Evolutionary conservation across 2,329 filamentous ascomycete species (phyloP).

Genomic region (Albophoma yamanashiensis): DNA sequence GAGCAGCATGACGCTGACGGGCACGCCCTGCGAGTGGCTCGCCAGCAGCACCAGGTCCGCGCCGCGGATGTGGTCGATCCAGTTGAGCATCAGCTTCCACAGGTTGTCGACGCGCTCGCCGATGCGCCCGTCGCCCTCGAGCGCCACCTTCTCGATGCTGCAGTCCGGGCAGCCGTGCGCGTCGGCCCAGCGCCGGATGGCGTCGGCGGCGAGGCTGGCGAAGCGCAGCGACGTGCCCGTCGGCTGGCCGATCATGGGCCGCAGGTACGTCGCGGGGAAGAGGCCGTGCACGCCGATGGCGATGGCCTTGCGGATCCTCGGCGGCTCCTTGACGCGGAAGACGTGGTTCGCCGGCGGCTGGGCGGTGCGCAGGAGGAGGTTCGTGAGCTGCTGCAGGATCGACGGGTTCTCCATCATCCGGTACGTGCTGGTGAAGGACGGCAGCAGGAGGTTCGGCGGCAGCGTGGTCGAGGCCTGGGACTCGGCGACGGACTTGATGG

Average conservation of each 20-base stretch:
- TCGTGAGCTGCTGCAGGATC: constrained; percentile 54
- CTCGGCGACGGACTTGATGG: constrained; percentile 21
- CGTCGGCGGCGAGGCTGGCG: constrained; percentile 73
- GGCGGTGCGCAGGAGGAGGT: constrained; percentile 44
- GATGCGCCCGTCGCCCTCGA: constrained; percentile 92
- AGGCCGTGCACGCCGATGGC: constrained; percentile 93
- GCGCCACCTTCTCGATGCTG: constrained; percentile 84
- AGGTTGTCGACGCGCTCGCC: constrained; percentile 80
- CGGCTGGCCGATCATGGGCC: constrained; percentile 87
- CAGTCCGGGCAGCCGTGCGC: constrained; percentile 60
- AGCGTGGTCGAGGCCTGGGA: constrained; percentile 33
- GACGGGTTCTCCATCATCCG: constrained; percentile 56
- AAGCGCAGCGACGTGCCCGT: constrained; percentile 94
- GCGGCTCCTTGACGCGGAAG: constrained; percentile 55
- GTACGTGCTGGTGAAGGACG: constrained; percentile 61
- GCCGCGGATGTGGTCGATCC: constrained; percentile 79
- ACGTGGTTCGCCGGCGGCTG: constrained; percentile 58
- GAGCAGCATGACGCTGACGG: constrained; percentile 83
- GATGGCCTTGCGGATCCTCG: constrained; percentile 71
- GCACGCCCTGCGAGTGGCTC: constrained; percentile 92
- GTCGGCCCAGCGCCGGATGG: constrained; percentile 75
- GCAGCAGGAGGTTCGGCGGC: constrained; percentile 55
- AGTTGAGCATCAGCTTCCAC: constrained; percentile 90
- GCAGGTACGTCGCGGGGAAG: constrained; percentile 77
- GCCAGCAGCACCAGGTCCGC: constrained; percentile 89